Conservation (phyloP, 2,329 filamentous ascomycete species). For the Chrysoporthe cubensis region DNA sequence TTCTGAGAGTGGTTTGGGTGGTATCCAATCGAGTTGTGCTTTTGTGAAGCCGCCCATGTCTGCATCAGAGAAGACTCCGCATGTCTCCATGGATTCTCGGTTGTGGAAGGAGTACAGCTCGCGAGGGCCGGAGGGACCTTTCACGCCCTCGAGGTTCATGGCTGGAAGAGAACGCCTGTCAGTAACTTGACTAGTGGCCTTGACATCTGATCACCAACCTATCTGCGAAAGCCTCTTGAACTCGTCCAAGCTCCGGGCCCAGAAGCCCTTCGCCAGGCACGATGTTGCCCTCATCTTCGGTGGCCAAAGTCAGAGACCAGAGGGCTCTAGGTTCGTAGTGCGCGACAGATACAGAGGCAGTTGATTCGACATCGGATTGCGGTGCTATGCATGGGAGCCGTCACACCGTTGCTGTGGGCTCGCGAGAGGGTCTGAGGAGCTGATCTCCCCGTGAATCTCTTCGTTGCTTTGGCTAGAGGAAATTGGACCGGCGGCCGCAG, state of each 20-base stretch:
- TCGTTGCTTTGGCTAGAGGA: background rate
- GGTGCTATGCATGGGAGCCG: background rate
- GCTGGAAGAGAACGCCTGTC: conserved; percentile 48
- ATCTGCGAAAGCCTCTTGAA: conserved; percentile 60
- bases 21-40: conserved; percentile 70
- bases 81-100: conserved; percentile 50
- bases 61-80: conserved; percentile 83
- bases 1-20: conserved; percentile 31
- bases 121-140: conserved; percentile 65
- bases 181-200: conserved; percentile 16
- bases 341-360: no score
- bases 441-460: background rate
- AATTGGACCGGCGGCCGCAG: conserved; percentile 1
- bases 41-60: conserved; percentile 87
- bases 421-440: background rate
- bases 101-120: conserved; percentile 67
- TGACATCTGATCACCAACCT: conserved; percentile 43
- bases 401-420: background rate
- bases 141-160: conserved; percentile 70
- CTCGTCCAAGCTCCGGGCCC: conserved; percentile 62
- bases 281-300: conserved; percentile 53
- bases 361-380: background rate
- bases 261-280: conserved; percentile 56
- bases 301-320: background rate
- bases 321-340: background rate